phyloP scores from a whole-genome alignment of 768 basidiomycete genomes.

The Cystobasidiopsis lactophilus region DNA sequence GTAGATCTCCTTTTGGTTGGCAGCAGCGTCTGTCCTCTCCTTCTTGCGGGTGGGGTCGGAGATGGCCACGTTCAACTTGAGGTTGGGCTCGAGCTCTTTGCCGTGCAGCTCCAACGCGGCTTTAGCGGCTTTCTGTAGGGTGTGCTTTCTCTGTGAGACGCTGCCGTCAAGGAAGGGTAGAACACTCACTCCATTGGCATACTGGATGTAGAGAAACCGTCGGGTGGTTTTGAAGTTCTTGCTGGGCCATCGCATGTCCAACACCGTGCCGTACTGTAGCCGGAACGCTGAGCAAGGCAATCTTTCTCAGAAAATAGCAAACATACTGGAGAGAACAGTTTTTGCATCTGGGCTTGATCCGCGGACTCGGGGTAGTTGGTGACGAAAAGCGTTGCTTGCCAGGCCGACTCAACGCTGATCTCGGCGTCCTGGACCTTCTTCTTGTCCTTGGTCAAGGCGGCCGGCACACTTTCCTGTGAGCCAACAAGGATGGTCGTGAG shows the following conservation, averaged over 20 bases:
- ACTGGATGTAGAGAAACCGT: conserved; percentile 88
- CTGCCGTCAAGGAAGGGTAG: background rate
- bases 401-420: conserved; percentile 65
- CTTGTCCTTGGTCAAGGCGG: conserved; percentile 83
- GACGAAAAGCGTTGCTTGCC: conserved; percentile 83
- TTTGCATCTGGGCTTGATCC: conserved; percentile 53
- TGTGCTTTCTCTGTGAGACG: background rate
- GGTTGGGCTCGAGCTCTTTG: conserved; percentile 41
- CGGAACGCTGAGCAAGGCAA: background rate
- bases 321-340: conserved; percentile 54
- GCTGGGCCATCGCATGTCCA: conserved; percentile 94
- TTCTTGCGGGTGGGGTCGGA: conserved; percentile 81
- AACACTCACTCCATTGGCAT: conserved; percentile 55
- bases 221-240: conserved; percentile 82
- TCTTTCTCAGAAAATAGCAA: background rate
- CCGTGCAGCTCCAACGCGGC: conserved; percentile 59
- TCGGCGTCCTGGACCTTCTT: conserved; percentile 57
- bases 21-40: conserved; percentile 67
- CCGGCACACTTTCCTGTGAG: conserved; percentile 51
- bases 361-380: conserved; percentile 78
- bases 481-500: background rate
- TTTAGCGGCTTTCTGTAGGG: conserved; percentile 36
- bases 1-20: conserved; percentile 64
- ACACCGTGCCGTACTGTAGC: conserved; percentile 59
- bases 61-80: conserved; percentile 50